Base-by-base conservation (phyloP, 345 rosid genomes). In the Euphorbia pulcherrima region DNA sequence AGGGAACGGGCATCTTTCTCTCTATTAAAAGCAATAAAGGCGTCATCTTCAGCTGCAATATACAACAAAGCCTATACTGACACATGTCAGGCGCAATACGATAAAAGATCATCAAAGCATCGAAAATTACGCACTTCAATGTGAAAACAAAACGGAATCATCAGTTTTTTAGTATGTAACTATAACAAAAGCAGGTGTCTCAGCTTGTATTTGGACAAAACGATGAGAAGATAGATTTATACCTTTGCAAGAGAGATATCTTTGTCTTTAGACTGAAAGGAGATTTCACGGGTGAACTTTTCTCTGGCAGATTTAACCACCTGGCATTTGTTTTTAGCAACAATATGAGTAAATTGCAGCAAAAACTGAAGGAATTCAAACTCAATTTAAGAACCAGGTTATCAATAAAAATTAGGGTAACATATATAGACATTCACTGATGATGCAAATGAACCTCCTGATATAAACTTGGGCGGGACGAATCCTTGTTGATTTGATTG, bases 11-110 rank as follows among this genome's bases (percentile, higher is more conserved):
- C 84, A 70, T 92, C 92, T 71, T 77, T 77, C 74, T 92, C 83
- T 70, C 81, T 71, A 77, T 86, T 80, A 41, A 73, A 65, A 75
- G 87, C 83, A 78, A 83, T 29, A 60, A 80, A 87, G 35, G 92
- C 94, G 81, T 89, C 96, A 81, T 92, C 97, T 76, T 92, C 97
- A 66, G 92, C 96, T 62, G 97, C 93, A 80, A 92, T 78, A 70
- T 78, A 86, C 41, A 92, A 80, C 80, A 92, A 76, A 74, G 79
- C 90, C 97, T 92, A 72, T 77, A 77, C 64, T 54, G 77, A 53
- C 60, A 72, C 24, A 63, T n/a, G 55, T 29, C 18, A 44, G 64
- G 62, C 33, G 65, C 69, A 67, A 30, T 44, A 67, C 51, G 44
- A 48, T 46, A 23, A 23, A 24, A 41, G 68, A 70, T 57, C 60